Evolutionary conservation across 495 filamentous ascomycete species (phyloP).

Genomic region (Cladorrhinum samala): DNA sequence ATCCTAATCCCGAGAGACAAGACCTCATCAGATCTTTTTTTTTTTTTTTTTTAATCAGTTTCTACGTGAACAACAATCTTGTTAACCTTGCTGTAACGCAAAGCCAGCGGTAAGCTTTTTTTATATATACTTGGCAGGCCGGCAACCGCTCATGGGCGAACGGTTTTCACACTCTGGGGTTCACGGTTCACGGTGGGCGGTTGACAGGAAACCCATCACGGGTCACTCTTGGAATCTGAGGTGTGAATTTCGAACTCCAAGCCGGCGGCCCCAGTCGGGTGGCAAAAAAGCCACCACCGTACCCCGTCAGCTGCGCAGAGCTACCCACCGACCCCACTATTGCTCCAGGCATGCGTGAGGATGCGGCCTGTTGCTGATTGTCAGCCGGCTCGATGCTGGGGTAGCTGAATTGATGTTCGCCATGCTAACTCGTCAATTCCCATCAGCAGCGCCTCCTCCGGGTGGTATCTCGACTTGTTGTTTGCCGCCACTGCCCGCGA

Average conservation of each 20-base stretch:
- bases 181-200: background rate
- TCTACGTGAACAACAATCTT: too few relatives aligned
- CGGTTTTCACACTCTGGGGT: too few relatives aligned
- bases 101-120: too few relatives aligned
- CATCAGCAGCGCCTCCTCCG: background rate
- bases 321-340: constrained; percentile 5
- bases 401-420: background rate
- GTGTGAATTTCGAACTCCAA: constrained; percentile 11
- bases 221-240: background rate
- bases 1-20: too few relatives aligned
- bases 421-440: constrained; percentile 2
- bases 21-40: background rate
- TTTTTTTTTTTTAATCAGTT: background rate
- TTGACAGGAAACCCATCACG: background rate
- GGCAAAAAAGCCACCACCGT: constrained; percentile 14
- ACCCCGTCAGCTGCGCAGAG: constrained; percentile 13
- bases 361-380: too few relatives aligned
- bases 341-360: background rate
- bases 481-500: background rate
- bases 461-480: background rate
- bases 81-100: too few relatives aligned
- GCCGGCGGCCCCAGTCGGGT: constrained; percentile 11
- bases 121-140: too few relatives aligned
- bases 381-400: background rate
- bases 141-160: too few relatives aligned